Evolutionary conservation across 2,329 filamentous ascomycete species (phyloP).

Genomic region (Penicillium brevicompactum): DNA sequence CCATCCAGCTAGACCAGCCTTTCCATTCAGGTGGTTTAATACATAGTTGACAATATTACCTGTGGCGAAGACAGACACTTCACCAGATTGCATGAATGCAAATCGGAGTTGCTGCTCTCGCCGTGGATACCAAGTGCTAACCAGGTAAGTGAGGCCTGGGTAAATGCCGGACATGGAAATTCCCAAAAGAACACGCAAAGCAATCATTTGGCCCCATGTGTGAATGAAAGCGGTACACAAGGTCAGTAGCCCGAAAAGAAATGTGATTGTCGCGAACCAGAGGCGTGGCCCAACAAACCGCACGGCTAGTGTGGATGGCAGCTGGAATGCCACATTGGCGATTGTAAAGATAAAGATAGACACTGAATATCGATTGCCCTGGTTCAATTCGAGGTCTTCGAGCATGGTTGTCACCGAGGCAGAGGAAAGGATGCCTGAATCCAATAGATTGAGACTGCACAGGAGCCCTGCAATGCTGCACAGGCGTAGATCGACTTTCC

Average conservation of each 20-base stretch:
- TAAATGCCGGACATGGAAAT: constrained; percentile 59
- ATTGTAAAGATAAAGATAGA: constrained; percentile 75
- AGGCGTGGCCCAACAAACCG: constrained; percentile 65
- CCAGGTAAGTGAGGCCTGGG: constrained; percentile 48
- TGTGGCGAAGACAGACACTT: constrained; percentile 67
- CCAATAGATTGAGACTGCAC: constrained; percentile 69
- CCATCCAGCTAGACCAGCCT: constrained; percentile 62
- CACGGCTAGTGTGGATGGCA: constrained; percentile 69
- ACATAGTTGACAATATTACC: constrained; percentile 69
- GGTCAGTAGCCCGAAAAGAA: constrained; percentile 66
- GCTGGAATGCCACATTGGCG: constrained; percentile 66
- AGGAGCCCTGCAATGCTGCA: constrained; percentile 73
- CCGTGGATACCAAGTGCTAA: constrained; percentile 64
- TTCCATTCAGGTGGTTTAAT: constrained; percentile 64
- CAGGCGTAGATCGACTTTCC: constrained; percentile 67
- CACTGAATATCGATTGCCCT: constrained; percentile 68
- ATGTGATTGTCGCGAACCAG: constrained; percentile 63
- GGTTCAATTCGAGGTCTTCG: constrained; percentile 59
- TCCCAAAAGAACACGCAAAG: constrained; percentile 65
- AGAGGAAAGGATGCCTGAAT: constrained; percentile 69
- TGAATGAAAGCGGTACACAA: constrained; percentile 69
- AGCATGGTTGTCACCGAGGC: constrained; percentile 71
- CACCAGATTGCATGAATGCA: constrained; percentile 64
- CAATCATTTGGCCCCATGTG: constrained; percentile 71
- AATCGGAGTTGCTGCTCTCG: constrained; percentile 67